Evolutionary conservation across 257 asterid species (phyloP).

Genomic region (Primulina huaijiensis): DNA sequence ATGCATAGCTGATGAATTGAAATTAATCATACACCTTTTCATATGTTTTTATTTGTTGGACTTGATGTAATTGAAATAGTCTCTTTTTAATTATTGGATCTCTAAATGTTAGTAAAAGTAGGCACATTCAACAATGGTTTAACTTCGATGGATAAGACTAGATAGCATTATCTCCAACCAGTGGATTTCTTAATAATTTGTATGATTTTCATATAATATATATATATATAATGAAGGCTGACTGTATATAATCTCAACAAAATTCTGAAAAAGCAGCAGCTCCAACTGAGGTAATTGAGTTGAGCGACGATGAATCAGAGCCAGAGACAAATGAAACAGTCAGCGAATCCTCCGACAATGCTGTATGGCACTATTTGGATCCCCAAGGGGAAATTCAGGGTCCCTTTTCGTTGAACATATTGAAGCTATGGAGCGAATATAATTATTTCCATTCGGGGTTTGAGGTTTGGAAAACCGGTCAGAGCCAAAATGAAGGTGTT

Average conservation of each 20-base stretch:
- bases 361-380: conserved; percentile 60
- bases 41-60: neutral
- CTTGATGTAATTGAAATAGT: too few relatives aligned
- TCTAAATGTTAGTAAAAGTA: too few relatives aligned
- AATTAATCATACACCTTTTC: neutral
- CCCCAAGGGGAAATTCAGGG: conserved; percentile 66
- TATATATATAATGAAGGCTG: too few relatives aligned
- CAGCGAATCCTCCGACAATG: conserved; percentile 15
- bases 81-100: too few relatives aligned
- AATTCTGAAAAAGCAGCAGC: conserved; percentile 18
- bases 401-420: conserved; percentile 45
- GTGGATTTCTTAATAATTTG: neutral
- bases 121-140: neutral
- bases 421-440: conserved; percentile 53
- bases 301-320: conserved; percentile 56
- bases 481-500: conserved; percentile 34
- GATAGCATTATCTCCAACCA: neutral
- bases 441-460: conserved; percentile 50
- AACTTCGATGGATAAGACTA: too few relatives aligned
- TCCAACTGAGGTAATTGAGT: conserved; percentile 41
- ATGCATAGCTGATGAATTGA: too few relatives aligned
- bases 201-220: too few relatives aligned
- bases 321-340: conserved; percentile 2
- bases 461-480: conserved; percentile 55
- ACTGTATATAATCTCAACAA: neutral